phyloP scores from a whole-genome alignment of 2,329 filamentous ascomycete species.

The Fusarium setosum region DNA sequence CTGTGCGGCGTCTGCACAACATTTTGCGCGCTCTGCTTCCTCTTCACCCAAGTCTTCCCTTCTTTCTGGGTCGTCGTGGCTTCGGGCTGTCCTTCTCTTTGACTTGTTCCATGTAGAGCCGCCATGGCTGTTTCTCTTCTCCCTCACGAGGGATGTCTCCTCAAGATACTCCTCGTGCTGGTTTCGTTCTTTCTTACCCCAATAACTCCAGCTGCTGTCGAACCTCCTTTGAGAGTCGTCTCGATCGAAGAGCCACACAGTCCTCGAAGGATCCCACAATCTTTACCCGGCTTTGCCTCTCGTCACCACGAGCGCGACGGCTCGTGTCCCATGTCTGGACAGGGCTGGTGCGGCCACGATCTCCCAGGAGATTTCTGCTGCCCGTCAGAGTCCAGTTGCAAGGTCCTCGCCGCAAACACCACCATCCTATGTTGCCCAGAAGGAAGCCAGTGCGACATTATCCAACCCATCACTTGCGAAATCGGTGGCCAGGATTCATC shows the following conservation, averaged over 20 bases:
- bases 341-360: constrained; percentile 32
- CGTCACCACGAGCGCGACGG: constrained; percentile 25
- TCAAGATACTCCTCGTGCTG: constrained; percentile 34
- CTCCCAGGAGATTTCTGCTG: constrained; percentile 40
- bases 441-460: constrained; percentile 28
- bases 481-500: constrained; percentile 30
- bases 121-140: constrained; percentile 34
- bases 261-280: constrained; percentile 4
- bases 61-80: constrained; percentile 6
- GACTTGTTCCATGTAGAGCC: constrained; percentile 33
- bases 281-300: constrained; percentile 16
- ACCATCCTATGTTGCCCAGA: constrained; percentile 41
- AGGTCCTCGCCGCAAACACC: constrained; percentile 41
- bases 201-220: constrained; percentile 27
- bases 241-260: constrained; percentile 18
- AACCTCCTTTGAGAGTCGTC: constrained; percentile 26
- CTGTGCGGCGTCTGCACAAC: constrained; percentile 32
- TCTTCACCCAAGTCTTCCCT: constrained; percentile 17
- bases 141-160: constrained; percentile 32
- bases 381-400: constrained; percentile 27
- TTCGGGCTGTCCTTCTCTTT: constrained; percentile 7
- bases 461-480: constrained; percentile 39
- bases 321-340: constrained; percentile 31
- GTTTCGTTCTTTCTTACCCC: constrained; percentile 32
- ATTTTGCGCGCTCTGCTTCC: constrained; percentile 20